Conservation (phyloP, 768 basidiomycete genomes). For the Phlegmacium glaucopus region DNA sequence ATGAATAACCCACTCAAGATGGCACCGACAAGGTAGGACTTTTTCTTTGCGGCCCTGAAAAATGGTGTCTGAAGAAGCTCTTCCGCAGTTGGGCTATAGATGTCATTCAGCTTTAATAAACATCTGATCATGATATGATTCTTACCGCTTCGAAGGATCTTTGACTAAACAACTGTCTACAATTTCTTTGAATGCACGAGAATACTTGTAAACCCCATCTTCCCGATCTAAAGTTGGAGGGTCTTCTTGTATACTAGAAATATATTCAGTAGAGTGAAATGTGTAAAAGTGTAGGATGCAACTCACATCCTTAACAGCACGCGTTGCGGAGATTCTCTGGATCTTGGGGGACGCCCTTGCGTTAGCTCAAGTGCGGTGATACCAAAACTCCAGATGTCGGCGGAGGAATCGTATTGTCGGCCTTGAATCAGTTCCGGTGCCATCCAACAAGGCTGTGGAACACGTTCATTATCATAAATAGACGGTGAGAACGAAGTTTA, state of each 20-base stretch:
- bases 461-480: background rate
- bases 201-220: slow-evolving; percentile 70
- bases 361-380: slow-evolving; percentile 92
- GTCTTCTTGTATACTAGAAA: slow-evolving; percentile 63
- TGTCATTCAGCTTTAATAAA: background rate
- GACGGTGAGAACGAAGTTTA: slow-evolving; percentile 3
- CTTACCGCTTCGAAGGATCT: slow-evolving; percentile 74
- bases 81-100: slow-evolving; percentile 68
- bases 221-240: slow-evolving; percentile 76
- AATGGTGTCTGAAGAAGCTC: slow-evolving; percentile 76
- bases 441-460: slow-evolving; percentile 86
- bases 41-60: slow-evolving; percentile 78
- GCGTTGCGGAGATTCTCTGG: slow-evolving; percentile 66
- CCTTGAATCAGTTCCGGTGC: slow-evolving; percentile 91
- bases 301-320: slow-evolving; percentile 73
- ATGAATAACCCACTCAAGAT: slow-evolving; percentile 51
- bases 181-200: slow-evolving; percentile 78
- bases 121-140: background rate
- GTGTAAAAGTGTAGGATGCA: background rate
- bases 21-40: slow-evolving; percentile 69
- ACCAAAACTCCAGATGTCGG: slow-evolving; percentile 96
- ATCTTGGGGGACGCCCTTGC: slow-evolving; percentile 84
- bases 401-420: slow-evolving; percentile 76
- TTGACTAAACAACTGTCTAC: slow-evolving; percentile 81
- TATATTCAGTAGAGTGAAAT: slow-evolving; percentile 1